Conservation (phyloP, 768 basidiomycete genomes). For the Dioszegia hungarica region DNA sequence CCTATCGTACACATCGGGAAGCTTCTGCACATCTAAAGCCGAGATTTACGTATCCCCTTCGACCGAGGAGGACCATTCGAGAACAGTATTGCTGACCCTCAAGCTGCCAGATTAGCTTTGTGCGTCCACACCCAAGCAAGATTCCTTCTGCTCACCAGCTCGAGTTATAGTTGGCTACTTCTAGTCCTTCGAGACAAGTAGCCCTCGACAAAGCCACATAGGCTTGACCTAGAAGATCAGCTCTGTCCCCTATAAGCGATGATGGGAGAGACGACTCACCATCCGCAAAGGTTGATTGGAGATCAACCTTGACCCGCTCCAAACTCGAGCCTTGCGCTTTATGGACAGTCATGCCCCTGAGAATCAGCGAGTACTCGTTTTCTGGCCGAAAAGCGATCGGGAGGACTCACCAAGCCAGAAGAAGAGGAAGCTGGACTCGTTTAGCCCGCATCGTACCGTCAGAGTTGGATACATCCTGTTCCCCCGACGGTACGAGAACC, state of each 20-base stretch:
- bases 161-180: constrained; percentile 23
- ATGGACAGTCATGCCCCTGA: constrained; percentile 15
- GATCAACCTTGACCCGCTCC: constrained; percentile 84
- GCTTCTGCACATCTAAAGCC: too few species aligned
- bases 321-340: constrained; percentile 54
- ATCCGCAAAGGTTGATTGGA: constrained; percentile 72
- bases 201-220: constrained; percentile 47
- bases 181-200: constrained; percentile 36
- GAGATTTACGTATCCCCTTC: background rate
- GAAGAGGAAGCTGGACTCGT: constrained; percentile 65
- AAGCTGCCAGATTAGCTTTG: too few species aligned
- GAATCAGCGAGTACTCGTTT: background rate
- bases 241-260: background rate
- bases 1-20: too few species aligned
- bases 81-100: background rate
- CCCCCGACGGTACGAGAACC: constrained; percentile 14
- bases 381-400: background rate
- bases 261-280: constrained; percentile 21
- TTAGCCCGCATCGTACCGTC: constrained; percentile 19
- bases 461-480: constrained; percentile 28
- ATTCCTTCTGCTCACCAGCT: constrained; percentile 27
- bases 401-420: constrained; percentile 62
- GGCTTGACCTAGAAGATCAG: constrained; percentile 14
- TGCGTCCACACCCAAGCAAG: too few species aligned
- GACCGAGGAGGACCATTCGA: background rate